phyloP scores from a whole-genome alignment of 2,329 filamentous ascomycete genomes.

The Arthrocladium fulminans region DNA sequence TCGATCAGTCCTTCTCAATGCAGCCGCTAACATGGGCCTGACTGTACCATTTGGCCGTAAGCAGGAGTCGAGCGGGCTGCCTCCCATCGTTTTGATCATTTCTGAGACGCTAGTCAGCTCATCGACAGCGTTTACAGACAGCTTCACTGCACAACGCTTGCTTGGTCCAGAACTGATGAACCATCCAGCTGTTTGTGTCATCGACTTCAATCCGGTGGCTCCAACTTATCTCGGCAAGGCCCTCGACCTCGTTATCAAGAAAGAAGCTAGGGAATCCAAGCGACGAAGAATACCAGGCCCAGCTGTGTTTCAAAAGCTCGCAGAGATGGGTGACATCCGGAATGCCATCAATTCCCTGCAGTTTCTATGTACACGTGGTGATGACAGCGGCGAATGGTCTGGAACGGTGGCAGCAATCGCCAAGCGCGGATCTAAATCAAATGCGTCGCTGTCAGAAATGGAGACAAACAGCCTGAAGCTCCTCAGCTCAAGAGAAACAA shows the following conservation, averaged over 20 bases:
- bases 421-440: constrained; percentile 48
- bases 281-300: constrained; percentile 68
- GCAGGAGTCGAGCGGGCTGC: constrained; percentile 36
- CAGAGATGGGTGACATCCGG: constrained; percentile 82
- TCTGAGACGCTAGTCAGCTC: constrained; percentile 85
- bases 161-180: constrained; percentile 77
- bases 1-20: constrained; percentile 62
- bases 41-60: constrained; percentile 32
- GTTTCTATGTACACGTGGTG: constrained; percentile 79
- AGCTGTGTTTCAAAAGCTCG: constrained; percentile 65
- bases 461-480: constrained; percentile 73
- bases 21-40: constrained; percentile 54
- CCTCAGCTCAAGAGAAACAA: constrained; percentile 78
- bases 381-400: constrained; percentile 65
- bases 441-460: constrained; percentile 57
- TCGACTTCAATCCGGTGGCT: constrained; percentile 91
- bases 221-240: constrained; percentile 78
- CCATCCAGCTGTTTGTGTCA: constrained; percentile 66
- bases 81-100: constrained; percentile 78
- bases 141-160: constrained; percentile 82
- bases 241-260: constrained; percentile 69
- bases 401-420: constrained; percentile 60
- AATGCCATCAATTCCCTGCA: constrained; percentile 88
- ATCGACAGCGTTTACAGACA: constrained; percentile 75
- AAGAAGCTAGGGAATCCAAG: constrained; percentile 73